phyloP scores from a whole-genome alignment of 148 eudicot species.

The Amaranthus cruentus region DNA sequence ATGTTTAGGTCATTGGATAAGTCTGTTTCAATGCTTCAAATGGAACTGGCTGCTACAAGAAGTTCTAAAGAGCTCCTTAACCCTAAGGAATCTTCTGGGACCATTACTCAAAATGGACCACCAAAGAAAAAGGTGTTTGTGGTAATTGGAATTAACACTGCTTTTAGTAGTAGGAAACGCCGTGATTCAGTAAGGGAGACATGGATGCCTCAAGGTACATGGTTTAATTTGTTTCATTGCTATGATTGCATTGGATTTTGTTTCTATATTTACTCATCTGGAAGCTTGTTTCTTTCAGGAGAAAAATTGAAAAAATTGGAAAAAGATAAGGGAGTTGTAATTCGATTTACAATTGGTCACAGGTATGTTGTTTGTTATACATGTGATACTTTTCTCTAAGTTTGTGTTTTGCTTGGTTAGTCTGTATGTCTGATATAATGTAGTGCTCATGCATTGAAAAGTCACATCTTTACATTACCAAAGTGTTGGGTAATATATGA shows the following conservation, averaged over 20 bases:
- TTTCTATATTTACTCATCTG: background rate
- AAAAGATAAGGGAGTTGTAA: conserved; percentile 79
- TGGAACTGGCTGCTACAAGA: conserved; percentile 73
- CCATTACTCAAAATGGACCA: conserved; percentile 33
- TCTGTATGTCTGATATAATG: background rate
- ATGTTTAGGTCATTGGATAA: conserved; percentile 66
- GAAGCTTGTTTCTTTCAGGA: conserved; percentile 36
- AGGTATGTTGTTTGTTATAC: conserved; percentile 41
- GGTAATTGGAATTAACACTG: conserved; percentile 94
- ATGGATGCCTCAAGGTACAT: conserved; percentile 98
- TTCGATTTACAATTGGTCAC: conserved; percentile 95
- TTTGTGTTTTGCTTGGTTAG: background rate
- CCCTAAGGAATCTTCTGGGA: conserved; percentile 24
- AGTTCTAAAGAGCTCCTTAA: conserved; percentile 42
- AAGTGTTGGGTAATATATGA: background rate
- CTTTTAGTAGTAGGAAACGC: conserved; percentile 91
- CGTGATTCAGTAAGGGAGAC: conserved; percentile 92
- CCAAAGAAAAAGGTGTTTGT: conserved; percentile 74
- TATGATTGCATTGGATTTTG: conserved; percentile 5
- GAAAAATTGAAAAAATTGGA: conserved; percentile 72
- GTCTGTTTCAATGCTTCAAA: conserved; percentile 73
- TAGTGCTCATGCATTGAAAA: background rate
- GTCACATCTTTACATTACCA: background rate
- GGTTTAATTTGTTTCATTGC: conserved; percentile 1
- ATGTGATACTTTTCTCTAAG: background rate